Conservation (phyloP, 1,284 basidiomycete species). For the Mixia osmundae region DNA sequence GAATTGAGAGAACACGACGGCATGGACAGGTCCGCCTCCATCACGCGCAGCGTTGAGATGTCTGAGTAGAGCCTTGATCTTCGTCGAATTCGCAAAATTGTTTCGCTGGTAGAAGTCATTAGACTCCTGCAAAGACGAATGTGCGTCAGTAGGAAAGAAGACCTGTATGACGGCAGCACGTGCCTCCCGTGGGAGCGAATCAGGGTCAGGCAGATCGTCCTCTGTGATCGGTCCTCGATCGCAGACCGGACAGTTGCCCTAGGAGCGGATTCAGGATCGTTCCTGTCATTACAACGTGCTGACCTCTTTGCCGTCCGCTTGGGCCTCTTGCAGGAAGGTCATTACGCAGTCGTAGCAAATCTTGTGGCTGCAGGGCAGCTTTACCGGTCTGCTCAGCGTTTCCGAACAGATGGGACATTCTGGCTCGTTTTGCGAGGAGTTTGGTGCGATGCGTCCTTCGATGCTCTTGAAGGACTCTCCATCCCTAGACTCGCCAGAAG, state of each 20-base stretch:
- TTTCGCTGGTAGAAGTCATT: too few relatives aligned
- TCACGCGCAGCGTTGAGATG: conserved; percentile 2
- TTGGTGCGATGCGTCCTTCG: not conserved
- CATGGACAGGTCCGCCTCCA: too few relatives aligned
- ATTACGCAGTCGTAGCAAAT: conserved; percentile 59
- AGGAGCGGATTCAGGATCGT: too few relatives aligned
- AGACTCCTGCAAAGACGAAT: too few relatives aligned
- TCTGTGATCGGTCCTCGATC: not conserved
- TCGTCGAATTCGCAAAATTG: too few relatives aligned
- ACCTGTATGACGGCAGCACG: too few relatives aligned
- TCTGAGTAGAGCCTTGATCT: conserved; percentile 1
- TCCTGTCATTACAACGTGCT: too few relatives aligned
- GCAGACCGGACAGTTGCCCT: not conserved
- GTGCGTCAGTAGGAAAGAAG: too few relatives aligned
- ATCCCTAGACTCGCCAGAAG: not conserved
- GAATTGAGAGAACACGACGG: conserved; percentile 24
- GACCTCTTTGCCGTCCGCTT: conserved; percentile 27
- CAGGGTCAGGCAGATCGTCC: not conserved
- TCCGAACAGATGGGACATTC: not conserved
- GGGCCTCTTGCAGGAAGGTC: conserved; percentile 37
- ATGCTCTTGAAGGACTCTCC: not conserved
- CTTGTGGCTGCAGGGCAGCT: conserved; percentile 22
- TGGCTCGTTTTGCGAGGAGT: too few relatives aligned
- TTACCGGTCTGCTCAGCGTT: not conserved
- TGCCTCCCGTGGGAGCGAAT: too few relatives aligned